These are phyloP conservation scores for Rhododendron henanense DNA, from an alignment of 148 eudicot species.

Conservation along the genomic window DNA sequence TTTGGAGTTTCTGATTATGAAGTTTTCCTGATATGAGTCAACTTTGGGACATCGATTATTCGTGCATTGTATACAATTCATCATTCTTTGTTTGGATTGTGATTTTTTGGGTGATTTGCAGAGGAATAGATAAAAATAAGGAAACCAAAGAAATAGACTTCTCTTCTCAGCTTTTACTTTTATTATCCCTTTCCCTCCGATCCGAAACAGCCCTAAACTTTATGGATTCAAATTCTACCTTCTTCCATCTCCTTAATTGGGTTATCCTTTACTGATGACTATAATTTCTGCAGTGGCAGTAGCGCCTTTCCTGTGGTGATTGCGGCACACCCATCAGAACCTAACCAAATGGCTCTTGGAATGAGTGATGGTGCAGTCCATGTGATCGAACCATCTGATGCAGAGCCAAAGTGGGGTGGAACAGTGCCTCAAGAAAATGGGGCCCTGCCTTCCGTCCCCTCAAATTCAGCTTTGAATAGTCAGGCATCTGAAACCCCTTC, in stretches of 20 bases:
- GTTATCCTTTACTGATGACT: neutral
- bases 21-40: neutral
- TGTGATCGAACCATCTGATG: slow-evolving; percentile 49
- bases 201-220: neutral
- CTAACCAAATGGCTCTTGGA: slow-evolving; percentile 54
- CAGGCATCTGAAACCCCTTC: slow-evolving; percentile 59
- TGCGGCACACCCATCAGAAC: slow-evolving; percentile 56
- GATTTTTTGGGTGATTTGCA: neutral
- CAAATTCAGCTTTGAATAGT: slow-evolving; percentile 49
- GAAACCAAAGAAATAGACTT: neutral
- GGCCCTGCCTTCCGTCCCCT: slow-evolving; percentile 35
- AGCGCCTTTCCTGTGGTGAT: slow-evolving; percentile 42
- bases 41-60: neutral
- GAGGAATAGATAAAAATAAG: neutral
- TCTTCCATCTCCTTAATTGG: neutral
- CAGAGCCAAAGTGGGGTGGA: slow-evolving; percentile 52
- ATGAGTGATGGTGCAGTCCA: slow-evolving; percentile 58
- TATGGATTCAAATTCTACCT: neutral
- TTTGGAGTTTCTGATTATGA: neutral
- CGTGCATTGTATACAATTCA: neutral
- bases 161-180: neutral
- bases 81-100: neutral
- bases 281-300: slow-evolving; percentile 24
- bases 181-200: neutral
- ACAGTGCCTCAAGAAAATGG: slow-evolving; percentile 42